A percentile compares a stretch with the other conserved stretches of the same genome.
Conservation (phyloP, 164 flowering plant genomes). For the Houttuynia cordata region DNA sequence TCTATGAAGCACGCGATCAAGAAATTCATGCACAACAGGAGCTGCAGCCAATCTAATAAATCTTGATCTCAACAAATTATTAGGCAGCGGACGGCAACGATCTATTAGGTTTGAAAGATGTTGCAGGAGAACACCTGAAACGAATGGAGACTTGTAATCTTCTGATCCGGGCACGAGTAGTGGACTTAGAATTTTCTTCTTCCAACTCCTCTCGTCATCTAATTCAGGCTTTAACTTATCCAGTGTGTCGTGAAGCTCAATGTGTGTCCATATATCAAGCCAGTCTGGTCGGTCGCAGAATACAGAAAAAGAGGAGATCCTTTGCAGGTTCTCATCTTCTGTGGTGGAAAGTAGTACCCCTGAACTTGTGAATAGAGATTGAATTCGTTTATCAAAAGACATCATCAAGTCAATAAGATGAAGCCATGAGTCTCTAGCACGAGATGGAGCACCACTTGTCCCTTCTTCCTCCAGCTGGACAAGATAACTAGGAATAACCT, state of each 20-base stretch:
- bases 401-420: slow-evolving; percentile 90
- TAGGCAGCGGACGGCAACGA: slow-evolving; percentile 65
- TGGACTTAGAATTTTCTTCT: slow-evolving; percentile 29
- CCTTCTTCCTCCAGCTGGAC: slow-evolving; percentile 46
- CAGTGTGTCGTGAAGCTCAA: slow-evolving; percentile 51
- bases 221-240: slow-evolving; percentile 53
- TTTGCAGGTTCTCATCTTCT: slow-evolving; percentile 49
- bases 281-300: slow-evolving; percentile 93
- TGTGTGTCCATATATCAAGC: slow-evolving; percentile 88
- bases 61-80: slow-evolving; percentile 42
- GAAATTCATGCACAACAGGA: slow-evolving; percentile 50
- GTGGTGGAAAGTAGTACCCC: slow-evolving; percentile 39
- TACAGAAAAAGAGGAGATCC: slow-evolving; percentile 58
- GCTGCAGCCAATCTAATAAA: slow-evolving; percentile 51
- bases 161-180: slow-evolving; percentile 34
- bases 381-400: slow-evolving; percentile 64
- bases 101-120: slow-evolving; percentile 52
- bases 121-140: slow-evolving; percentile 37
- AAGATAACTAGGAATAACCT: slow-evolving; percentile 55
- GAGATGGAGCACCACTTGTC: slow-evolving; percentile 18
- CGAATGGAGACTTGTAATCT: slow-evolving; percentile 51
- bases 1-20: slow-evolving; percentile 44
- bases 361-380: slow-evolving; percentile 48
- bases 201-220: slow-evolving; percentile 70
- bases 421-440: slow-evolving; percentile 61